Evolutionary conservation across 2,329 filamentous ascomycete species (phyloP), one percentile per base, ranked within the genome.

Genomic region (Sporothrix inflata): DNA sequence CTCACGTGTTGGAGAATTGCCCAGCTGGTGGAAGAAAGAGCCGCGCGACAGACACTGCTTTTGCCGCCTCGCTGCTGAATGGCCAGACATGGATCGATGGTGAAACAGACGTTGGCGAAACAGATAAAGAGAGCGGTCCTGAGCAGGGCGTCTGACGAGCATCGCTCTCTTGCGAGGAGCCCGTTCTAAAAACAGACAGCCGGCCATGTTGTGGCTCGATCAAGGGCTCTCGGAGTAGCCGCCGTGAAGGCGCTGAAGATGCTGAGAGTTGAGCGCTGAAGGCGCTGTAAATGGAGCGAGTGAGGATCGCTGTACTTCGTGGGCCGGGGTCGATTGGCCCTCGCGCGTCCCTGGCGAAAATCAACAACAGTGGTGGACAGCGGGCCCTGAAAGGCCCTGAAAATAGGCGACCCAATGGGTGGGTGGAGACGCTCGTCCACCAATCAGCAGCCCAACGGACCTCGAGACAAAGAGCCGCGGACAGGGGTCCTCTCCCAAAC

Each of bases 381-480:
- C 11, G n/a, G 21, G 38, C 38, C 55, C 57, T 34, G 63, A 21
- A 51, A 6, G 49, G 34, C 42, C 42, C 47, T 34, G 45, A 38
- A 40, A 53, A 16, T 51, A 67, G 47, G 65, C 45, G 45, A 67
- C 65, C 65, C 24, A 1, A 4, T 6, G 66, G 38, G 66, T 42
- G 66, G 8, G 66, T 55, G 66, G 66, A 9, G n/a, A 14, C 34
- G 0, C 4, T 1, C 34, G 5, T 4, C 40, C 19, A 19, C 66
- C 66, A 69, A 69, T 69, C 47, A 42, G 49, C 5, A 4, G 27
- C 42, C 42, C 42, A 49, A 24, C 63, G 42, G 42, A 27, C 65
- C 27, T n/a, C 5, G 14, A 12, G 40, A 65, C 66, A 38, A 55
- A 69, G 34, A 40, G 47, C 66, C 66, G 49, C 66, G 30, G 65